Base-by-base conservation (phyloP, 176 grass and related monocot genomes). In the Elaeis guineensis region DNA sequence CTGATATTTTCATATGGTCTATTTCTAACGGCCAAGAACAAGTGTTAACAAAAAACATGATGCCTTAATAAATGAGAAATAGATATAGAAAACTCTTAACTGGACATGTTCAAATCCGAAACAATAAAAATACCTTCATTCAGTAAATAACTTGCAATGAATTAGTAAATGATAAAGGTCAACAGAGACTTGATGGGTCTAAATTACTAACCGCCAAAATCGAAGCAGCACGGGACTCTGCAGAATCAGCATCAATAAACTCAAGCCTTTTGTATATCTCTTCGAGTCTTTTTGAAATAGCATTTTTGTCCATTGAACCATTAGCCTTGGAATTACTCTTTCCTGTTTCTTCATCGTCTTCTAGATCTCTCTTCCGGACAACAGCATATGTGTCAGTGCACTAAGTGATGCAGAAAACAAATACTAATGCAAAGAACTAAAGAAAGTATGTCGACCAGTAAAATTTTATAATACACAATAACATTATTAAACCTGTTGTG, bases 261-360 rank as follows among this genome's bases (percentile, higher is more conserved):
- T 87, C 92, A 57, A 90, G 83, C 55, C 92, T 78, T 76, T 96
- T 90, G 65, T 96, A 96, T 79, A 96, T 79, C 64, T 96, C 64
- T 77, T 90, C 83, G 80, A 96, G 86, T 69, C 83, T 87, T 65
- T 85, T 85, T 59, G 79, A 72, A 60, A 96, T 85, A 69, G 65
- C 69, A 87, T 90, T 80, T 77, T 87, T 85, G 66, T 96, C 71
- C 53, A 85, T 23, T 52, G 48, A 32, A 58, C 29, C 70, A 65
- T 78, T 81, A 69, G 51, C 66, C 54, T 96, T 84, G 29, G 5
- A 75, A 2, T 51, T 23, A 28, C 51, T 82, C 57, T 95, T 63
- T 35, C 78, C 83, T 23, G 79, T 80, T 83, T 96, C 92, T 75
- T 58, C 65, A 35, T 88, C 83, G 14, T 79, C 77, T 69, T 96